These are phyloP conservation scores for Xerocomellus intermedius DNA, from an alignment of 768 basidiomycete genomes.

Conservation along the genomic window DNA sequence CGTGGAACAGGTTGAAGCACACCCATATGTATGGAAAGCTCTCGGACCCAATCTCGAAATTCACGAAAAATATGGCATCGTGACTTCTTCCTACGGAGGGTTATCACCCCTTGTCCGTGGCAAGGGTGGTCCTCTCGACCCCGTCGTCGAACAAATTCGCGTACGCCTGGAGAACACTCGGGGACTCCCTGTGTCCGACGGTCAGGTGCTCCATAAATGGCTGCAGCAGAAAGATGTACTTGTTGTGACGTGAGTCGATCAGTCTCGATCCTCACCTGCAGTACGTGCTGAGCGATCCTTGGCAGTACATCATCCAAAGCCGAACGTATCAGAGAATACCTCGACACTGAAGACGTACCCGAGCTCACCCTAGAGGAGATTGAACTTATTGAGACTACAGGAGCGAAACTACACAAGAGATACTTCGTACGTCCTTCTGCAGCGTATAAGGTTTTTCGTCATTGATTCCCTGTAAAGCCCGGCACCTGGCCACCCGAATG, in stretches of 20 bases:
- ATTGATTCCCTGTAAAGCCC: conserved; percentile 10
- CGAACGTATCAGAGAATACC: conserved; percentile 33
- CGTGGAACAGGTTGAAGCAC: conserved; percentile 45
- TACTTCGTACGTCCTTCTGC: conserved; percentile 23
- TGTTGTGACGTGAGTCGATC: conserved; percentile 30
- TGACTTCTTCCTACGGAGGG: conserved; percentile 41
- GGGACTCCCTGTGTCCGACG: conserved; percentile 25
- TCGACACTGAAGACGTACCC: conserved; percentile 29
- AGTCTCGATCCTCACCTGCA: neutral
- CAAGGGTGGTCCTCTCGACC: conserved; percentile 40
- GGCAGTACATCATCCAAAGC: conserved; percentile 35
- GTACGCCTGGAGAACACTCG: conserved; percentile 26
- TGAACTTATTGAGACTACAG: conserved; percentile 24
- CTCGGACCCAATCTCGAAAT: conserved; percentile 36
- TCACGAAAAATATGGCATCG: conserved; percentile 38
- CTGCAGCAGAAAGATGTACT: conserved; percentile 29
- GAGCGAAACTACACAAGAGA: conserved; percentile 23
- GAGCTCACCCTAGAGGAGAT: conserved; percentile 28
- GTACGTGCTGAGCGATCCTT: neutral
- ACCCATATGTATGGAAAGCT: conserved; percentile 50
- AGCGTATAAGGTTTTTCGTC: neutral
- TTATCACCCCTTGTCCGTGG: conserved; percentile 37
- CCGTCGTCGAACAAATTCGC: conserved; percentile 36
- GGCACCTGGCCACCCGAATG: conserved; percentile 22
- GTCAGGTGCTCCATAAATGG: conserved; percentile 33